Percentiles rank a stretch among this genome's conserved stretches.
phyloP scores from a whole-genome alignment of 108 stramenopile species.

The Bacterosira constricta region DNA sequence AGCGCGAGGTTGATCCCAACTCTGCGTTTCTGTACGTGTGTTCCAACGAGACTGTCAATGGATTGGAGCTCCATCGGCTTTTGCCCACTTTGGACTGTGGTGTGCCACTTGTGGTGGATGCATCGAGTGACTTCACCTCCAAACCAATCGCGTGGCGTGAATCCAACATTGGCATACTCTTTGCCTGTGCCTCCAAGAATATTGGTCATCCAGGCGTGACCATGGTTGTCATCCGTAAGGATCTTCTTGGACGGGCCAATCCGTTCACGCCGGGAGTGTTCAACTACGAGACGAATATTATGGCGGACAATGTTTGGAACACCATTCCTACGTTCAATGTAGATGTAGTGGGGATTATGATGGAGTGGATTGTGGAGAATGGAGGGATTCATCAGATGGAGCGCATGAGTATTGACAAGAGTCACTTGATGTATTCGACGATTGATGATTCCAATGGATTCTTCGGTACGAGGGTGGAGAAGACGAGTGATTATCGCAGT shows the following conservation, averaged over 20 bases:
- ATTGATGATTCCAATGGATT: constrained; percentile 47
- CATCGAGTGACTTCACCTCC: constrained; percentile 39
- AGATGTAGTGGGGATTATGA: constrained; percentile 44
- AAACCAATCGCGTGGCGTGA: constrained; percentile 50
- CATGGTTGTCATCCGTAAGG: constrained; percentile 39
- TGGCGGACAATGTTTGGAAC: constrained; percentile 51
- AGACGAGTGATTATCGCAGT: constrained; percentile 14
- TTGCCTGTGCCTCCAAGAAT: constrained; percentile 59
- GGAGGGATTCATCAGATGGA: constrained; percentile 48
- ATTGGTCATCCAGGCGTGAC: constrained; percentile 57
- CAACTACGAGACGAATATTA: constrained; percentile 33
- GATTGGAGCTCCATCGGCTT: constrained; percentile 35
- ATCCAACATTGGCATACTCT: constrained; percentile 46
- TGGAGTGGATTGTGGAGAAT: constrained; percentile 46
- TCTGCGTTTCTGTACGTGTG: constrained; percentile 46
- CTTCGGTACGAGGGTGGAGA: constrained; percentile 22
- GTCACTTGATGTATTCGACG: constrained; percentile 30
- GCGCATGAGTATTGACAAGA: constrained; percentile 19
- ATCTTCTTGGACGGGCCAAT: constrained; percentile 31
- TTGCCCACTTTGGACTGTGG: constrained; percentile 24
- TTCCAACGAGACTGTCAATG: constrained; percentile 53
- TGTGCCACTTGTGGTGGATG: constrained; percentile 36
- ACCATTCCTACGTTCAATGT: constrained; percentile 54
- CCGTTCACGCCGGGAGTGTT: constrained; percentile 40
- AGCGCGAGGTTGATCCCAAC: constrained; percentile 28